These are phyloP conservation scores for Sapria himalayana DNA, from an alignment of 345 rosid genomes.

Conservation along the genomic window DNA sequence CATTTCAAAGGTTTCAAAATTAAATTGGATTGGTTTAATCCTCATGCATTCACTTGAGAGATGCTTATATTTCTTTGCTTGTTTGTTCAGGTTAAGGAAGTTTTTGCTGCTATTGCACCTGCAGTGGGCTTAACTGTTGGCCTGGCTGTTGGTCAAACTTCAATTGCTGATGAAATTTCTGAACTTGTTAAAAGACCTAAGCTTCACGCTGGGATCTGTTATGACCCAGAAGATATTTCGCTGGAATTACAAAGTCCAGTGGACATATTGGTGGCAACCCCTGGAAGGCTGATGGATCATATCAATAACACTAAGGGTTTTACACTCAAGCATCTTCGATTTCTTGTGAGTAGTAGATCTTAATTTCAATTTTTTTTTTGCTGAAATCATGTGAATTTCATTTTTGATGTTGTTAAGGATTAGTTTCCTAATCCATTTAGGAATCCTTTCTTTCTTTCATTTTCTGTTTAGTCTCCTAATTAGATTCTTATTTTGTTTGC, in stretches of 20 bases:
- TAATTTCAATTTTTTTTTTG: too few species aligned
- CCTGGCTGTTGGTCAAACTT: constrained; percentile 86
- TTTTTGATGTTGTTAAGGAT: too few species aligned
- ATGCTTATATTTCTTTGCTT: constrained; percentile 5
- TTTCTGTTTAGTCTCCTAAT: too few species aligned
- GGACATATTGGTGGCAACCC: constrained; percentile 89
- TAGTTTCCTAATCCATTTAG: too few species aligned
- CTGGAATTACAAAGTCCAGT: constrained; percentile 44
- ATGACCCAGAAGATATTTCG: constrained; percentile 40
- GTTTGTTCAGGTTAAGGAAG: constrained; percentile 70
- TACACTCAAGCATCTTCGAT: constrained; percentile 81
- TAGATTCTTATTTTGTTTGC: too few species aligned
- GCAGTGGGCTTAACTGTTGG: constrained; percentile 87
- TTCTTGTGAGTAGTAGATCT: constrained; percentile 41
- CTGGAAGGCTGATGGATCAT: constrained; percentile 98
- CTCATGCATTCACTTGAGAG: background rate
- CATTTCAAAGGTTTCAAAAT: background rate
- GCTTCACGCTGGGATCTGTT: constrained; percentile 73
- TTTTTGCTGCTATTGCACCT: constrained; percentile 78
- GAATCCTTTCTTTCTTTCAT: too few species aligned
- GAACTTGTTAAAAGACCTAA: constrained; percentile 52
- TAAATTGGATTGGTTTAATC: background rate
- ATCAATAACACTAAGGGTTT: constrained; percentile 70
- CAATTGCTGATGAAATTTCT: constrained; percentile 66
- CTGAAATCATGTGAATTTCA: too few species aligned